Evolutionary conservation across 805 yeast species (phyloP), one percentile per base, ranked within the genome.

Genomic region (Grigorovia jiainica): DNA sequence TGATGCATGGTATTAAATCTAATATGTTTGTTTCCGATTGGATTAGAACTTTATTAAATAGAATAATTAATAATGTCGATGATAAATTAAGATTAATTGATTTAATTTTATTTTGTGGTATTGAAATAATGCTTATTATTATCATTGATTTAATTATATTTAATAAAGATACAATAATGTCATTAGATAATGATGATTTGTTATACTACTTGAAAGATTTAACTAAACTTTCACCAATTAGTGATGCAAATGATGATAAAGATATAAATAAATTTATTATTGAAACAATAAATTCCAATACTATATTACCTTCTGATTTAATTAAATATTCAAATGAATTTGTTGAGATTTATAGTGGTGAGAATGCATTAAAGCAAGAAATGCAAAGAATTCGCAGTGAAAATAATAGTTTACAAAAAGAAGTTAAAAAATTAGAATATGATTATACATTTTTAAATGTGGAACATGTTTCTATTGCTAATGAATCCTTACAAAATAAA

Each of bases 21-120:
- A 81, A 92, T 21, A 89, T 89, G 97, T 90, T 84, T 67, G 96
- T 95, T 0, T 76, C 92, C 1, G 96, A 90, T 61, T 92, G 97
- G 97, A 87, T 90, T 55, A 69, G 87, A 53, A 89, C 97, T 0
- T 71, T 89, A 36, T 50, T 90, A 89, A 63, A 90, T 95, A 7
- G 23, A 17, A 87, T 87, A 66, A 84, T 83, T 56, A 86, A 89
- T 60, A 97, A 97, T 5, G 65, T 86, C 36, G 82, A 77, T 43
- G 79, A 86, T 55, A 95, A 86, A 32, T 65, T 84, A 47, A 71
- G 95, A 43, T 82, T 92, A 34, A 83, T 76, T 57, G 97, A 90
- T 64, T 73, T 84, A 42, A 77, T 90, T 9, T 76, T 90, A 41
- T 80, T 92, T 4, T 95, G 89, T 63, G 97, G 98, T 24, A 65